These are phyloP conservation scores for Russula vinacea DNA, from an alignment of 768 basidiomycete genomes.

Conservation along the genomic window DNA sequence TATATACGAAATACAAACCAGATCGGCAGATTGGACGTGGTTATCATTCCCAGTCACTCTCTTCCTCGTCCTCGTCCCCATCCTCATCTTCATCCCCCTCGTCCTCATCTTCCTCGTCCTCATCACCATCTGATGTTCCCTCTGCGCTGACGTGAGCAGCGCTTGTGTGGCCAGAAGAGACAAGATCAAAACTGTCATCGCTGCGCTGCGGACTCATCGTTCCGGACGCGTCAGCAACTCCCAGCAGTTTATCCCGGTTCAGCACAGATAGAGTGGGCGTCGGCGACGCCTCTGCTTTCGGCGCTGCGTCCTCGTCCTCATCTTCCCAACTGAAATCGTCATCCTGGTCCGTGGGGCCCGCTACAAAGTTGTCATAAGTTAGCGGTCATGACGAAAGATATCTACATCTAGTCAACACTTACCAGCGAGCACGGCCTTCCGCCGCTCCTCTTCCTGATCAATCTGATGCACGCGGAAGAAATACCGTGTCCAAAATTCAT, in stretches of 20 bases:
- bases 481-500: slow-evolving; percentile 82
- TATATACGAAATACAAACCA: slow-evolving; percentile 11
- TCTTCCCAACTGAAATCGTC: slow-evolving; percentile 94
- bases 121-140: slow-evolving; percentile 21
- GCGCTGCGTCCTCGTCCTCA: slow-evolving; percentile 65
- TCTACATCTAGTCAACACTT: slow-evolving; percentile 28
- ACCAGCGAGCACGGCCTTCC: slow-evolving; percentile 77
- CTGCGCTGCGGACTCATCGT: slow-evolving; percentile 35
- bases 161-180: slow-evolving; percentile 37
- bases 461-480: slow-evolving; percentile 88
- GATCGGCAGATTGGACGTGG: too few species aligned
- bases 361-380: slow-evolving; percentile 30
- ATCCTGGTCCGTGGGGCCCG: slow-evolving; percentile 61
- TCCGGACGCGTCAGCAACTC: slow-evolving; percentile 29
- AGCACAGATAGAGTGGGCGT: background rate
- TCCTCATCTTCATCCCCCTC: slow-evolving; percentile 24
- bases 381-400: background rate
- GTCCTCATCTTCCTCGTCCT: slow-evolving; percentile 6
- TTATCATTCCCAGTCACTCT: slow-evolving; percentile 34
- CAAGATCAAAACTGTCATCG: slow-evolving; percentile 40
- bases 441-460: slow-evolving; percentile 68
- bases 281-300: background rate
- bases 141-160: background rate
- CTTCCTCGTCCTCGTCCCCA: slow-evolving; percentile 22
- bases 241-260: slow-evolving; percentile 14